Conservation (phyloP, 176 grass and related monocot species). For the Aegilops longissima region DNA sequence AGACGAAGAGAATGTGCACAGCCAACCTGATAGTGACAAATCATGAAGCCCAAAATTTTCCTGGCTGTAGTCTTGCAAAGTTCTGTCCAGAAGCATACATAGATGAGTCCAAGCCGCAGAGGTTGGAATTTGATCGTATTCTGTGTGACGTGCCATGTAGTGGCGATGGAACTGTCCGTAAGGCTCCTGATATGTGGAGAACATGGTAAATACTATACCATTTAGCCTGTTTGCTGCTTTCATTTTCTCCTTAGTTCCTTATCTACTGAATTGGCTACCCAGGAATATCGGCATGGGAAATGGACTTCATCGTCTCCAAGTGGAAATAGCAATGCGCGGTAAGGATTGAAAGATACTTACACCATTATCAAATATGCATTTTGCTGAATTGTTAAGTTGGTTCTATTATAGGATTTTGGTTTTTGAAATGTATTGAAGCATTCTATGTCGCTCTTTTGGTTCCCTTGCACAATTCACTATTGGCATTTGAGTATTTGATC, state of each 20-base stretch:
- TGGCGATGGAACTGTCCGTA: conserved; percentile 93
- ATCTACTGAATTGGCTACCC: conserved; percentile 33
- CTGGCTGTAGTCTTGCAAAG: conserved; percentile 59
- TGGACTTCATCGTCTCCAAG: conserved; percentile 92
- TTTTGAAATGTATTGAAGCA: not conserved
- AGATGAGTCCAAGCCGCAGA: conserved; percentile 46
- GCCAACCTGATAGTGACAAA: conserved; percentile 97
- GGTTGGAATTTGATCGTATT: conserved; percentile 78
- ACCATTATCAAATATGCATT: conserved; percentile 20
- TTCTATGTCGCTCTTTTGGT: conserved; percentile 5
- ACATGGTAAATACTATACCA: conserved; percentile 62
- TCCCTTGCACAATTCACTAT: not conserved
- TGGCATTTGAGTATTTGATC: conserved; percentile 13
- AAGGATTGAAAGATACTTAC: conserved; percentile 28
- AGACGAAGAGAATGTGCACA: conserved; percentile 98
- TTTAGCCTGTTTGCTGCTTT: not conserved
- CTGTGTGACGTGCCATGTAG: conserved; percentile 98
- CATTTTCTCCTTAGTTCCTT: conserved; percentile 24
- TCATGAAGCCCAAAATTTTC: conserved; percentile 97
- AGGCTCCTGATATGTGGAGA: conserved; percentile 99
- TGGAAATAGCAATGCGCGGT: conserved; percentile 97
- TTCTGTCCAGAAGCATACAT: conserved; percentile 33
- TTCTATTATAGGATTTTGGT: too few relatives aligned
- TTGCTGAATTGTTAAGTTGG: conserved; percentile 16
- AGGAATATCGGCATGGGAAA: conserved; percentile 98